A percentile compares a stretch with the other conserved stretches of the same genome.
Conservation (phyloP, 176 grass and related monocot species). For the Carex parvula region DNA sequence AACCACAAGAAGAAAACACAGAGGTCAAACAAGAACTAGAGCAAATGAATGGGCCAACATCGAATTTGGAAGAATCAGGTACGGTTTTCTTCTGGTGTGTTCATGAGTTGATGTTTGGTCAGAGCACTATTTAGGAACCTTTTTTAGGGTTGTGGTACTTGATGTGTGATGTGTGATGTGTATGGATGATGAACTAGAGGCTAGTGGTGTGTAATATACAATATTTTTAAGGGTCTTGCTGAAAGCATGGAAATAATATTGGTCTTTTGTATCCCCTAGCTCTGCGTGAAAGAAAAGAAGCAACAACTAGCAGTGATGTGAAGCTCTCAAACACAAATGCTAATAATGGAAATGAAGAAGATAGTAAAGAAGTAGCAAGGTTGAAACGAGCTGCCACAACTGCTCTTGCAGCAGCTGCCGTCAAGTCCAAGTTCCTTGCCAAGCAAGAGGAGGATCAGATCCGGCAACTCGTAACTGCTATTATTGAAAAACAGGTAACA, state of each 20-base stretch:
- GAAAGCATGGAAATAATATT: conserved; percentile 7
- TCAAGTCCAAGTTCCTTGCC: conserved; percentile 83
- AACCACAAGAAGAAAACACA: background rate
- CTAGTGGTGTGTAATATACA: background rate
- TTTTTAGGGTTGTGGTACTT: background rate
- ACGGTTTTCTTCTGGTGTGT: background rate
- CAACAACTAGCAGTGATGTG: conserved; percentile 23
- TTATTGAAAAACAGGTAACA: conserved; percentile 89
- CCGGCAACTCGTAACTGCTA: conserved; percentile 53
- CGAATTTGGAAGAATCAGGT: conserved; percentile 23
- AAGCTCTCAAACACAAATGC: conserved; percentile 26
- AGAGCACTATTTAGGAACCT: background rate
- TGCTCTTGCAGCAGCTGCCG: conserved; percentile 77
- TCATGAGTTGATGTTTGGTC: background rate
- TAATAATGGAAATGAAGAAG: background rate
- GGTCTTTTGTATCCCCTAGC: conserved; percentile 41
- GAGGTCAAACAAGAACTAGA: background rate
- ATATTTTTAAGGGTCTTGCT: conserved; percentile 4
- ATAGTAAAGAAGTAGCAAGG: conserved; percentile 49
- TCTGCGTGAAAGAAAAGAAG: conserved; percentile 33
- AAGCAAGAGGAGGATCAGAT: conserved; percentile 87
- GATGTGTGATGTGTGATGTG: background rate
- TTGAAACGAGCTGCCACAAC: conserved; percentile 82
- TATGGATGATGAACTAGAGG: background rate
- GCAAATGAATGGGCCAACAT: background rate